phyloP scores from a whole-genome alignment of 2,329 filamentous ascomycete species.

The Coniella lustricola region DNA sequence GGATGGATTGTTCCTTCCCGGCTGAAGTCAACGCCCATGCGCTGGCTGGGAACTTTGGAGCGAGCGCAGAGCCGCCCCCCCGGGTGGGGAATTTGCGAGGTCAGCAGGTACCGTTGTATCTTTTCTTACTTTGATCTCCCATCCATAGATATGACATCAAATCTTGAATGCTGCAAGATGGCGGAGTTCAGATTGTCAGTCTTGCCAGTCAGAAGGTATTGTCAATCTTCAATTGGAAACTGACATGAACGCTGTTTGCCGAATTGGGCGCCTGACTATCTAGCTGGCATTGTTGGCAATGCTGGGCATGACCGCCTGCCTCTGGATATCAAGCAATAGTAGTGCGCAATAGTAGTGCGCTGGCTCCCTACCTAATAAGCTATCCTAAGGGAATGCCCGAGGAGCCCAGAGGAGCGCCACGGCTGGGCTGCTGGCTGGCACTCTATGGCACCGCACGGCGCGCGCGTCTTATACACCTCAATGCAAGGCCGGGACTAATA shows the following conservation, averaged over 20 bases:
- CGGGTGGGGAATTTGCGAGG: too few species aligned
- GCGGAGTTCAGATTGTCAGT: too few species aligned
- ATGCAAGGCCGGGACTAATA: not conserved
- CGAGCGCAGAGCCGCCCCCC: too few species aligned
- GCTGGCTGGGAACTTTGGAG: not conserved
- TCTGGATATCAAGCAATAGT: not conserved
- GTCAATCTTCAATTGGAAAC: not conserved
- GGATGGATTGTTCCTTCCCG: not conserved
- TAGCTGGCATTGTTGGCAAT: not conserved
- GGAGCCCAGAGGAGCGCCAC: not conserved
- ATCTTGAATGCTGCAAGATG: not conserved
- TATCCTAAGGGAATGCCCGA: not conserved
- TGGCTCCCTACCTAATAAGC: too few species aligned
- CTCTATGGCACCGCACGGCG: too few species aligned
- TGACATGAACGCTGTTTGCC: not conserved
- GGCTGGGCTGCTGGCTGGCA: not conserved
- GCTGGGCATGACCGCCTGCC: not conserved
- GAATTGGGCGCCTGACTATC: not conserved
- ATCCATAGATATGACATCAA: not conserved
- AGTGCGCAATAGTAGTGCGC: too few species aligned
- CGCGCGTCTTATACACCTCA: too few species aligned
- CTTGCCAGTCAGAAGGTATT: too few species aligned
- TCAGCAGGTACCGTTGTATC: not conserved
- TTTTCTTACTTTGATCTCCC: not conserved
- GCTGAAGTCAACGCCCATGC: constrained; percentile 2